Base-by-base conservation (phyloP, 2,329 filamentous ascomycete genomes). In the Plenodomus tracheiphilus region DNA sequence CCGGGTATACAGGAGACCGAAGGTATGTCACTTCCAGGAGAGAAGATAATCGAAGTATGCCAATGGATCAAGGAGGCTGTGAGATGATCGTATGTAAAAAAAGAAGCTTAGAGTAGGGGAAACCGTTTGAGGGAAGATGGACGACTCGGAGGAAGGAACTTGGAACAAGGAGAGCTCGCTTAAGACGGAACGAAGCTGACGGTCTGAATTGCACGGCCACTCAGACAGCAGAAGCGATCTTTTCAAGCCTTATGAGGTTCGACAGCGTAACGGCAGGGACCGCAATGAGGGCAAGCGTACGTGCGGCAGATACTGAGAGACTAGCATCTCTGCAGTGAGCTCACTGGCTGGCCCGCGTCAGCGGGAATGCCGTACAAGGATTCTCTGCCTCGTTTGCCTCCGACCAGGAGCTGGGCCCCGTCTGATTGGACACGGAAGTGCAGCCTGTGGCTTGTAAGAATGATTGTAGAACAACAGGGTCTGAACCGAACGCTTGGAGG, bases 131-230 rank as follows among this genome's bases (percentile, higher is more conserved):
- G 64, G 56, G 59, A 69, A 65, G 66, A 71, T 66, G 66, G 62
- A 64, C 65, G 58, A 51, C 57, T 61, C 49, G 53, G 59, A 59
- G 65, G 49, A 53, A 63, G 47, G 62, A 58, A 61, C 58, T 48
- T 61, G 55, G 56, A 59, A 58, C 59, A 56, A 54, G 49, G 59
- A 57, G 53, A 58, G 62, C 61, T 72, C 68, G 69, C 68, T 71
- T 70, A 65, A 57, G 66, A 61, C 66, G 67, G 68, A 62, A 68
- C 56, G 62, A 68, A 64, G 65, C 63, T 63, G 68, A 66, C 65
- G 63, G 61, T 66, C 62, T 66, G 54, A 61, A 62, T 53, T 61
- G 56, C 49, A 63, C 63, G 61, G 61, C 68, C 68, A 73, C 54
- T 71, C 51, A 69, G 54, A 59, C 49, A 43, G 54, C 58, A 62